A percentile compares a stretch with the other conserved stretches of the same genome.
phyloP scores from a whole-genome alignment of 805 yeast species.

The Maudiozyma bulderi region DNA sequence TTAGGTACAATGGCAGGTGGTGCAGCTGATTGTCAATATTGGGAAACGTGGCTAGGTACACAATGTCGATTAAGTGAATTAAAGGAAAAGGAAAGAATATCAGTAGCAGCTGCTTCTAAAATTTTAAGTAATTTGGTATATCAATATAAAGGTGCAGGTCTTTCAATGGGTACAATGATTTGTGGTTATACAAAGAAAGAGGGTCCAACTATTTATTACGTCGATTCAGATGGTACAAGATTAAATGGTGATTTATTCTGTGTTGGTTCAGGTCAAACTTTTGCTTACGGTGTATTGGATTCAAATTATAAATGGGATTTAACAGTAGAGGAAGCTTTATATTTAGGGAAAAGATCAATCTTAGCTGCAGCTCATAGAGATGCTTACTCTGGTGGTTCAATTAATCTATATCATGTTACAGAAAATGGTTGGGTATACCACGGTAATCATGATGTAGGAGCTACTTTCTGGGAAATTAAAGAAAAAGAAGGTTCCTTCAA shows the following conservation, averaged over 20 bases:
- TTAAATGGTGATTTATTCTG: conserved; percentile 90
- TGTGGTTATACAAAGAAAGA: conserved; percentile 94
- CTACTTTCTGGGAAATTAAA: conserved; percentile 84
- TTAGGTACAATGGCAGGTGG: conserved; percentile 99
- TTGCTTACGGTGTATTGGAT: conserved; percentile 96
- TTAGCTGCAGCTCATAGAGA: conserved; percentile 98
- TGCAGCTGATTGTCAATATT: conserved; percentile 98
- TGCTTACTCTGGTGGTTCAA: conserved; percentile 95
- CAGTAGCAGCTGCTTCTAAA: conserved; percentile 95
- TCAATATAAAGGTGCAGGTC: conserved; percentile 94
- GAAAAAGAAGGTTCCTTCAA: conserved; percentile 82
- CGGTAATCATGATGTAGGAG: conserved; percentile 90
- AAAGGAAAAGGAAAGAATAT: conserved; percentile 87
- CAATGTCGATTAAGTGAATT: conserved; percentile 93
- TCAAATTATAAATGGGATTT: conserved; percentile 88
- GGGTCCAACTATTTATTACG: conserved; percentile 92
- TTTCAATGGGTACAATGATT: conserved; percentile 98
- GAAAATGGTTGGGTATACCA: conserved; percentile 93
- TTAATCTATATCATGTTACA: conserved; percentile 85
- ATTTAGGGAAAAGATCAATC: conserved; percentile 89
- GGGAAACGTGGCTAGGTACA: conserved; percentile 98
- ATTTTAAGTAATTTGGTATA: conserved; percentile 84
- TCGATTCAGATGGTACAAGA: conserved; percentile 95
- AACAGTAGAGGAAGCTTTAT: conserved; percentile 84
- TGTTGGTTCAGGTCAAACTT: conserved; percentile 98